These are phyloP conservation scores for Exobasidium cylindrosporum DNA, from an alignment of 1,284 basidiomycete species.

Conservation along the genomic window DNA sequence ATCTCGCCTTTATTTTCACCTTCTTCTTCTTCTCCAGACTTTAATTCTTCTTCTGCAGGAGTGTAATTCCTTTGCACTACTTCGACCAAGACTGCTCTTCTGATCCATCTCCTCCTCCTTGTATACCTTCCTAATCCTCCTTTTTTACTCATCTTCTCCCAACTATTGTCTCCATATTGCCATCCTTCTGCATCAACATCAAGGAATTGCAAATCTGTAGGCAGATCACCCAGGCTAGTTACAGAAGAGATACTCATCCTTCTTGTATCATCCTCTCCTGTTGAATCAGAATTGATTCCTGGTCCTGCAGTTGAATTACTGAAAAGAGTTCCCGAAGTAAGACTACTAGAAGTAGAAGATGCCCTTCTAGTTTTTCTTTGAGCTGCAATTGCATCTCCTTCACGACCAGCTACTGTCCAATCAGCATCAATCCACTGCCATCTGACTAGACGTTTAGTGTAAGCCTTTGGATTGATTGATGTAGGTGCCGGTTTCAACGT, in stretches of 20 bases:
- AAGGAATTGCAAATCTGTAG: slow-evolving; percentile 7
- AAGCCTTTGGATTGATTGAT: slow-evolving; percentile 35
- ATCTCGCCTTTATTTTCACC: too few relatives aligned
- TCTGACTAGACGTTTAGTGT: slow-evolving; percentile 45
- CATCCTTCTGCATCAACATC: slow-evolving; percentile 81
- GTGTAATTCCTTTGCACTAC: slow-evolving; percentile 34
- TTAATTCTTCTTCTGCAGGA: not conserved
- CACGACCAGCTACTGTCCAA: slow-evolving; percentile 53
- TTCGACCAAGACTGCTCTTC: slow-evolving; percentile 55
- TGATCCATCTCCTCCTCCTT: slow-evolving; percentile 56
- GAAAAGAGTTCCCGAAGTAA: not conserved
- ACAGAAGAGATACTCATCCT: not conserved
- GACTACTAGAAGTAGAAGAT: not conserved
- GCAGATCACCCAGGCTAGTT: slow-evolving; percentile 8
- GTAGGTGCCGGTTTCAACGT: slow-evolving; percentile 47
- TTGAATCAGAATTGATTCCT: not conserved
- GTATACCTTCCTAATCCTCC: slow-evolving; percentile 74
- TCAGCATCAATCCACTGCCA: slow-evolving; percentile 58
- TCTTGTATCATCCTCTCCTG: not conserved
- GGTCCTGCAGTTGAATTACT: not conserved
- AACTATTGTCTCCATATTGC: slow-evolving; percentile 94
- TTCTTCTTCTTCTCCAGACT: not conserved
- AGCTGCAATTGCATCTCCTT: slow-evolving; percentile 1
- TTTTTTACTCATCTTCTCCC: slow-evolving; percentile 74
- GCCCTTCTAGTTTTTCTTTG: not conserved